These are phyloP conservation scores for Coniochaeta hoffmannii DNA, from an alignment of 2,329 filamentous ascomycete species.

Conservation along the genomic window DNA sequence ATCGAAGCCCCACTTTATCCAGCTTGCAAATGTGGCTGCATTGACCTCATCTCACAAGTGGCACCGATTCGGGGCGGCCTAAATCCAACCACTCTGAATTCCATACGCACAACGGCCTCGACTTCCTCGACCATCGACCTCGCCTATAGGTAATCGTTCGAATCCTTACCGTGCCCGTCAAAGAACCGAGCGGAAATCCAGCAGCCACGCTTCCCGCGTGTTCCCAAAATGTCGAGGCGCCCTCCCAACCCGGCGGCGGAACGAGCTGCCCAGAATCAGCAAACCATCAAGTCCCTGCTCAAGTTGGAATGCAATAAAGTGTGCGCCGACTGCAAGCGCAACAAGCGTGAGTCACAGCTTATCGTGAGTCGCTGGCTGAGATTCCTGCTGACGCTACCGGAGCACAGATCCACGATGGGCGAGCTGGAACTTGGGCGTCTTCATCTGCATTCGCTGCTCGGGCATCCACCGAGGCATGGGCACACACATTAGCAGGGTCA, in stretches of 20 bases:
- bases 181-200: neutral
- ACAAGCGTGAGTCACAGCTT: conserved; percentile 68
- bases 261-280: conserved; percentile 85
- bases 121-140: neutral
- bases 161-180: neutral
- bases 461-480: conserved; percentile 99
- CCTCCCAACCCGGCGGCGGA: conserved; percentile 72
- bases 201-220: neutral
- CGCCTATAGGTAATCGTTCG: too few relatives aligned
- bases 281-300: conserved; percentile 87
- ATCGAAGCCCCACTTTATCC: neutral
- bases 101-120: neutral
- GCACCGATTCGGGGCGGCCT: neutral
- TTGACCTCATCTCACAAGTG: neutral
- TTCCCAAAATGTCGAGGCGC: conserved; percentile 63
- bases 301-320: conserved; percentile 95
- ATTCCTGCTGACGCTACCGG: conserved; percentile 1
- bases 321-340: conserved; percentile 97
- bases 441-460: conserved; percentile 96
- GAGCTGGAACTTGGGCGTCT: conserved; percentile 96
- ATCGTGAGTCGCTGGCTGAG: neutral
- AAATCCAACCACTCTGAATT: neutral
- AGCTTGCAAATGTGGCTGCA: neutral
- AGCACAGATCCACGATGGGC: conserved; percentile 88
- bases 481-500: conserved; percentile 95